Evolutionary conservation across 116 monocot genomes (phyloP), one percentile per base, ranked within the genome.

Genomic region (Dioscorea cayenensis): DNA sequence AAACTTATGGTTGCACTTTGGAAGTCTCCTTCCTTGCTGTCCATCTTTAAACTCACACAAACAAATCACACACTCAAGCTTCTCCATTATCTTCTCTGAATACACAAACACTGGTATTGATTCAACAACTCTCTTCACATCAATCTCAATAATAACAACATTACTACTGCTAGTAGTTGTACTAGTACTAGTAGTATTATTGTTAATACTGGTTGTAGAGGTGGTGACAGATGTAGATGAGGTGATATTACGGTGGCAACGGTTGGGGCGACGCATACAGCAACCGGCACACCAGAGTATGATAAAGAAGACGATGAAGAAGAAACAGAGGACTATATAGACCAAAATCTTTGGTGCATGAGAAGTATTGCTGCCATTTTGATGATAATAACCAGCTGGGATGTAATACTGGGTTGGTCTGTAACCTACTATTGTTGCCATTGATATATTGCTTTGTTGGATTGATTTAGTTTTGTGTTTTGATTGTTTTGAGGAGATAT

Each of bases 41-140:
- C 83, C 74, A 13, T 82, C 79, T 37, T 75, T 63, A 65, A 86
- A 77, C 79, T 86, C 86, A 10, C 35, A 29, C 66, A 86, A 36
- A 69, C 86, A 86, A 12, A 84, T 73, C 20, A 77, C 37, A 19
- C 65, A 65, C 23, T 65, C 65, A 14, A 65, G 4, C 65, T 32
- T 65, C 55, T 55, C 55, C 55, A 19, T 32, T 19, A 0, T 14
- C 65, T 32, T 65, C 62, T 20, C 23, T 27, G 35, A 65, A 28
- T 32, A 65, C 12, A 35, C 65, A 28, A 65, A 65, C 23, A 25
- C 35, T 28, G 65, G 65, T 3, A 65, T 9, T 11, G 13, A 32
- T 3, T 4, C 28, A 14, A 19, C 60, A 32, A 32, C 32, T 32
- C 32, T 32, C 2, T 21, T 59, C 59, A 19, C 59, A 21, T 21